Evolutionary conservation across 2,329 filamentous ascomycete species (phyloP).

Genomic region (Sphaceloma murrayae): DNA sequence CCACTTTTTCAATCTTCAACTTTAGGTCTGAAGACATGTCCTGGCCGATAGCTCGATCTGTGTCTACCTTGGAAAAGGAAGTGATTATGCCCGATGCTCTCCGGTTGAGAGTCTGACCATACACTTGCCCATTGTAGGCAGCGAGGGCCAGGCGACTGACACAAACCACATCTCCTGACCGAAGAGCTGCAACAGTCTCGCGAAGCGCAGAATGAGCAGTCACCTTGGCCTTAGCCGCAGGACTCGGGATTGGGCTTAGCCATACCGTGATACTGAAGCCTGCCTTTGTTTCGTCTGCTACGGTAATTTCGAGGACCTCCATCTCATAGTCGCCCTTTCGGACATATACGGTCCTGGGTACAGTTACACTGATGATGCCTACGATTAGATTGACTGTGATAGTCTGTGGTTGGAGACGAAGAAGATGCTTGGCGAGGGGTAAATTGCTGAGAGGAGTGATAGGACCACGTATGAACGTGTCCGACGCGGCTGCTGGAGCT

Average conservation of each 20-base stretch:
- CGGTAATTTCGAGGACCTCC: conserved; percentile 64
- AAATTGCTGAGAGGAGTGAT: conserved; percentile 60
- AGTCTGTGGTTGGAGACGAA: conserved; percentile 64
- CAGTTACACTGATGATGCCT: conserved; percentile 62
- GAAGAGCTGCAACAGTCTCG: conserved; percentile 40
- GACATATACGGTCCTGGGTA: conserved; percentile 58
- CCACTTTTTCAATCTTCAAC: conserved; percentile 18
- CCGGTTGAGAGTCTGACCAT: conserved; percentile 70
- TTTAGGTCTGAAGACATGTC: background rate
- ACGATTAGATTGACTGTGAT: conserved; percentile 75
- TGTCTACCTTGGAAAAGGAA: conserved; percentile 37
- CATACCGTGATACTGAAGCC: conserved; percentile 80
- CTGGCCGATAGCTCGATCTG: background rate
- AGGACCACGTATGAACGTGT: conserved; percentile 31
- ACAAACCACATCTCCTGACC: conserved; percentile 66
- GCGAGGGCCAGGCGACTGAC: conserved; percentile 70
- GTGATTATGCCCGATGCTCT: conserved; percentile 59
- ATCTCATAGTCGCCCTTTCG: conserved; percentile 44
- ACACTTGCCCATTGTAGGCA: conserved; percentile 66
- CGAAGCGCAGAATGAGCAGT: conserved; percentile 30
- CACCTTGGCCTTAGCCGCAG: conserved; percentile 11
- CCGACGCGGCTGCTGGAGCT: conserved; percentile 6
- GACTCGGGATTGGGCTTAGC: conserved; percentile 43
- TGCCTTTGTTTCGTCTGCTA: conserved; percentile 76
- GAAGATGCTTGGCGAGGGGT: conserved; percentile 56